Conservation (phyloP, 176 grass and related monocot species). For the Hordeum marinum region DNA sequence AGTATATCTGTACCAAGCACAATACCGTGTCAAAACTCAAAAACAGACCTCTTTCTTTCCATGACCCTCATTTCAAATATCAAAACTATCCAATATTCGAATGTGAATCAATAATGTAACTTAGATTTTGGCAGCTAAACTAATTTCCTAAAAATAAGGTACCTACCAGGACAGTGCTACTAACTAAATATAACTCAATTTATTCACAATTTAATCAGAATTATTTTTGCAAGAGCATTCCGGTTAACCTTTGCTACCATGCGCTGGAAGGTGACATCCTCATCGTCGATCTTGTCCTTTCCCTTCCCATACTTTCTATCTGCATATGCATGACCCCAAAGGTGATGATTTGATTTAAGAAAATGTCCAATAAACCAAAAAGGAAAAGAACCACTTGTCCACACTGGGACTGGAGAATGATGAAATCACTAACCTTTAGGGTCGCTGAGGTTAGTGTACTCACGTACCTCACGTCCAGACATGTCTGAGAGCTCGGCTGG, state of each 20-base stretch:
- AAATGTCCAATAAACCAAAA: neutral
- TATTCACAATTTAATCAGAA: neutral
- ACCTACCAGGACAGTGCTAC: neutral
- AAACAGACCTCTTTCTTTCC: neutral
- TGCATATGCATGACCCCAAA: conserved; percentile 16
- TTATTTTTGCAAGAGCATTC: conserved; percentile 20
- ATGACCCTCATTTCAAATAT: neutral
- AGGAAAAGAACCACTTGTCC: neutral
- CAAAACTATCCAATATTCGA: neutral
- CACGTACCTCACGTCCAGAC: conserved; percentile 91
- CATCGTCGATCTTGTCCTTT: conserved; percentile 95
- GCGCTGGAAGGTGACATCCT: conserved; percentile 96
- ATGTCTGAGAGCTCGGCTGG: conserved; percentile 28
- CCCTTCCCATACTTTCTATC: conserved; percentile 94
- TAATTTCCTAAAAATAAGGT: neutral
- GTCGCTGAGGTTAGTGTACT: conserved; percentile 99
- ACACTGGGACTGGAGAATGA: neutral
- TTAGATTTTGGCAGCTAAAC: neutral
- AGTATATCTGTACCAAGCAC: neutral
- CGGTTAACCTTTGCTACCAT: conserved; percentile 98
- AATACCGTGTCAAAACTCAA: neutral
- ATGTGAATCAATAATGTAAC: neutral
- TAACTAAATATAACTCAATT: neutral
- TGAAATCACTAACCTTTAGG: conserved; percentile 65
- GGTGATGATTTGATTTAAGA: neutral